Evolutionary conservation across 2,329 filamentous ascomycete genomes (phyloP).

Genomic region (Biscogniauxia mediterranea): DNA sequence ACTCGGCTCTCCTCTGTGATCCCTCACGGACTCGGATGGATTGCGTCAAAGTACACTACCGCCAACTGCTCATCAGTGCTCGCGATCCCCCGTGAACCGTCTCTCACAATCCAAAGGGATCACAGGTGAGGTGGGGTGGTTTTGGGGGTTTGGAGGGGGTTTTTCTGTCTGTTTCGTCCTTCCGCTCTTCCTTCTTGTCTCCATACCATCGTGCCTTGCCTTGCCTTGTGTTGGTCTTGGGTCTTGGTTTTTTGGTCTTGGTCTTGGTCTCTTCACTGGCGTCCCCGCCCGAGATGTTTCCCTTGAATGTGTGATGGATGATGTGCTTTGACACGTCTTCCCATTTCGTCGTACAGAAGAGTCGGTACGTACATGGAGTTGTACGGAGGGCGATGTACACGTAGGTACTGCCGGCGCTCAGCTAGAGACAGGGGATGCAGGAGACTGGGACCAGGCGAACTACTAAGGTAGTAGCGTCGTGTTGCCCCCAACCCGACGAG

Average conservation of each 20-base stretch:
- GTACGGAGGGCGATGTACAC: background rate
- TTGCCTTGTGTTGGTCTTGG: background rate
- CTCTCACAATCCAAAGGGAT: background rate
- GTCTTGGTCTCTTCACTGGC: background rate
- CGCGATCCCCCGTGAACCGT: background rate
- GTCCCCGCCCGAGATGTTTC: background rate
- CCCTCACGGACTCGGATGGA: background rate
- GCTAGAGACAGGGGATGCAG: background rate
- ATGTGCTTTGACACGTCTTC: background rate
- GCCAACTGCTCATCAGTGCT: background rate
- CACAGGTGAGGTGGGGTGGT: background rate
- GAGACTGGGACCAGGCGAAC: background rate
- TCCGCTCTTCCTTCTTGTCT: background rate
- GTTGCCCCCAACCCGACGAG: slow-evolving; percentile 1
- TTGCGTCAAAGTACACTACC: background rate
- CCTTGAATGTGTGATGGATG: background rate
- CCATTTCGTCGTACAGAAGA: background rate
- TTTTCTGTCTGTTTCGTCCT: no score
- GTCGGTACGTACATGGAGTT: background rate
- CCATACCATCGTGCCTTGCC: background rate
- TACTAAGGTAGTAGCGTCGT: background rate
- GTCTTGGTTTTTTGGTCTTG: no score
- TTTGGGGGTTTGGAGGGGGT: no score
- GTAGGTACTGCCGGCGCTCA: background rate
- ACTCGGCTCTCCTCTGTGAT: background rate